phyloP scores from a whole-genome alignment of 495 filamentous ascomycete genomes.

The Trichoderma erinaceum region DNA sequence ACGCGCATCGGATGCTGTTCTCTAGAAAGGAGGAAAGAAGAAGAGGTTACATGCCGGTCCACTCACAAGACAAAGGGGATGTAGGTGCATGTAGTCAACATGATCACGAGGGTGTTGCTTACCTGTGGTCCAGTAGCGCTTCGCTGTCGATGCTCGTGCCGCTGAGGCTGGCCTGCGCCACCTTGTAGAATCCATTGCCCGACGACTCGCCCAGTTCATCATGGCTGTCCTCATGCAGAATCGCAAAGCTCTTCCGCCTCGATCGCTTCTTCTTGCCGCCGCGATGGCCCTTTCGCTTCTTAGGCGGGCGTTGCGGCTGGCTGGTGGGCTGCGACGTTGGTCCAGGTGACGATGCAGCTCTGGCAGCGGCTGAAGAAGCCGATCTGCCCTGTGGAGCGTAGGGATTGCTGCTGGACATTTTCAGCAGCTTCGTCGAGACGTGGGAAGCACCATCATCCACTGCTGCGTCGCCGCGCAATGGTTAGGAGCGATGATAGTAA shows the following conservation, averaged over 20 bases:
- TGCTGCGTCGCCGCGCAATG: neutral
- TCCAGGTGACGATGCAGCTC: neutral
- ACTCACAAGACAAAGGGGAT: neutral
- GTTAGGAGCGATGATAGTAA: neutral
- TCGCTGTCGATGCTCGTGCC: slow-evolving; percentile 78
- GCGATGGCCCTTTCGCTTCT: slow-evolving; percentile 36
- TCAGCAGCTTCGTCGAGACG: neutral
- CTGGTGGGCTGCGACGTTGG: neutral
- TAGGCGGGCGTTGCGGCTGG: slow-evolving; percentile 16
- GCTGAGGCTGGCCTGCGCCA: slow-evolving; percentile 56
- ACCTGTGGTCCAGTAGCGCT: slow-evolving; percentile 76
- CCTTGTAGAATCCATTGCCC: slow-evolving; percentile 50
- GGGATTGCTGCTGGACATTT: slow-evolving; percentile 15
- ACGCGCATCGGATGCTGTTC: slow-evolving; percentile 65
- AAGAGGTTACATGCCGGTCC: neutral
- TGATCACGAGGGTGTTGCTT: slow-evolving; percentile 18
- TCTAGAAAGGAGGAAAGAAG: slow-evolving; percentile 32
- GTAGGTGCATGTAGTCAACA: neutral
- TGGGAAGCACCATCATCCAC: neutral
- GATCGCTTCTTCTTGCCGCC: slow-evolving; percentile 55
- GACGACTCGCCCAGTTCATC: slow-evolving; percentile 29
- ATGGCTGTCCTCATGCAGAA: slow-evolving; percentile 36
- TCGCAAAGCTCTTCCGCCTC: slow-evolving; percentile 59
- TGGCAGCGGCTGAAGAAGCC: neutral
- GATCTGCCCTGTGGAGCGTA: neutral